These are phyloP conservation scores for Penicillium desertorum DNA, from an alignment of 495 filamentous ascomycete species.

Conservation along the genomic window DNA sequence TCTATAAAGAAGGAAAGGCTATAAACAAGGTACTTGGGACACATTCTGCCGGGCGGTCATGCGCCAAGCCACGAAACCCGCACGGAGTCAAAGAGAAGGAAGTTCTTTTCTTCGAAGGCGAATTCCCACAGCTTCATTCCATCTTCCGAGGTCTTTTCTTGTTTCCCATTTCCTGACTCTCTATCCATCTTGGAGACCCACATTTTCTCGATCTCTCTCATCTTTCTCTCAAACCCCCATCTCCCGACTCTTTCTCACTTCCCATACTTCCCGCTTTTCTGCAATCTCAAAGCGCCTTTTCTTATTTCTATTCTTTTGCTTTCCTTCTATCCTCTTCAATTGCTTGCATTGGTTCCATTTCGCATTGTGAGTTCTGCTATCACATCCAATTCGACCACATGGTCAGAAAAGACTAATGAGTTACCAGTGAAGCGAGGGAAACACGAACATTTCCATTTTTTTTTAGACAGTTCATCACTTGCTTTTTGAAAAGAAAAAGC, in stretches of 20 bases:
- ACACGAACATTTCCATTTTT: conserved; percentile 17
- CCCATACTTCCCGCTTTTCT: conserved; percentile 26
- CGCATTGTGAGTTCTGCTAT: conserved; percentile 38
- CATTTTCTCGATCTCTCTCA: conserved; percentile 15
- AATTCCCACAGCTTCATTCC: conserved; percentile 33
- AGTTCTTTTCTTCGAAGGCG: conserved; percentile 36
- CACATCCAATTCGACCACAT: conserved; percentile 7
- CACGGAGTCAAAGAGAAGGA: conserved; percentile 30
- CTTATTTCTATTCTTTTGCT: conserved; percentile 19
- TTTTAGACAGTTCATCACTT: conserved; percentile 17
- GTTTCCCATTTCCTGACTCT: conserved; percentile 14
- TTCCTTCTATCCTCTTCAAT: conserved; percentile 25
- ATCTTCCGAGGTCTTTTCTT: conserved; percentile 24
- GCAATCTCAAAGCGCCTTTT: conserved; percentile 16
- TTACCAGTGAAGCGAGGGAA: conserved; percentile 26
- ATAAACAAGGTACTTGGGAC: no score
- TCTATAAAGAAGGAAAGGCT: no score
- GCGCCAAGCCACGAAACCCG: conserved; percentile 33
- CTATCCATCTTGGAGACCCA: conserved; percentile 12
- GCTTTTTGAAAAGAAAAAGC: conserved; percentile 4
- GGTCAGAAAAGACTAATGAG: conserved; percentile 6
- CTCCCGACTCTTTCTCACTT: conserved; percentile 26
- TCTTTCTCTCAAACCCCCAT: conserved; percentile 10
- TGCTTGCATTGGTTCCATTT: conserved; percentile 32
- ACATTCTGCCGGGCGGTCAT: conserved; percentile 31